A percentile compares a stretch with the other conserved stretches of the same genome.
Evolutionary conservation across 106 monocot genomes (phyloP).

Genomic region (Dendrobium chrysotoxum): DNA sequence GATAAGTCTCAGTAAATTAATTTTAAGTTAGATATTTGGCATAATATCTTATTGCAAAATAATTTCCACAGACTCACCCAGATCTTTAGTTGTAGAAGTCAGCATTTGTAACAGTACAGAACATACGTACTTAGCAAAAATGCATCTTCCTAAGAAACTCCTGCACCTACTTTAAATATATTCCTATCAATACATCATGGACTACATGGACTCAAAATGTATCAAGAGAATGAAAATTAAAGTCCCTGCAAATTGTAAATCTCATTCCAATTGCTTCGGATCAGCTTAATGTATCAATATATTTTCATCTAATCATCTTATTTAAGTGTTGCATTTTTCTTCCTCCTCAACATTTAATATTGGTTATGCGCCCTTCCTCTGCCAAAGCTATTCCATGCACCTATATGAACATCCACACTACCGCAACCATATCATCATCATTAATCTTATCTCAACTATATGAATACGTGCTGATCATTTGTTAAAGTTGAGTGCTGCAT

Average conservation of each 20-base stretch:
- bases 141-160: not conserved
- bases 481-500: not conserved
- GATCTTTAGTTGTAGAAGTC: not conserved
- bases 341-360: no score
- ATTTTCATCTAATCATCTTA: not conserved
- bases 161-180: not conserved
- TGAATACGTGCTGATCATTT: not conserved
- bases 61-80: not conserved
- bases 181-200: not conserved
- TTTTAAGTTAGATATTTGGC: not conserved
- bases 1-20: not conserved
- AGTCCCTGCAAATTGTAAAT: not conserved
- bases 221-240: not conserved
- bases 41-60: not conserved
- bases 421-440: no score
- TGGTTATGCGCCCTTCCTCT: not conserved
- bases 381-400: not conserved
- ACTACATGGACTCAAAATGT: not conserved
- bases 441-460: not conserved
- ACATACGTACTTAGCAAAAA: not conserved
- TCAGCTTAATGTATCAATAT: not conserved
- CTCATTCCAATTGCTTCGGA: no score
- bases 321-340: not conserved
- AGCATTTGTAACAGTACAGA: not conserved
- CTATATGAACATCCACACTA: not conserved